These are phyloP conservation scores for Coelastrella sp. DNA, from an alignment of 139 green algal species.

Conservation along the genomic window DNA sequence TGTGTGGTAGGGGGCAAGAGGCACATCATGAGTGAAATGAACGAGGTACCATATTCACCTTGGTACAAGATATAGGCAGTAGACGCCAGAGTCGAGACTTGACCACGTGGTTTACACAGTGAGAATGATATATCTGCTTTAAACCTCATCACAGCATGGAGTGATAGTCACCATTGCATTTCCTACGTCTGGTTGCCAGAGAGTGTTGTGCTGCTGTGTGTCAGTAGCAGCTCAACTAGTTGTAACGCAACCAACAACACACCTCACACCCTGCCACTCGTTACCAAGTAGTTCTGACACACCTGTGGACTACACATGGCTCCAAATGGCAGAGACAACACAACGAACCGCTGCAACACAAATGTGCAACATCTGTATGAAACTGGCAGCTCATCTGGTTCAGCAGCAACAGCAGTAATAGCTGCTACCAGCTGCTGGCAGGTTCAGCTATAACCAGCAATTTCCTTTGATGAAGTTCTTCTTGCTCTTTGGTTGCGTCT, in stretches of 20 bases:
- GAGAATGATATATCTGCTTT: neutral
- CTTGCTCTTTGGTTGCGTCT: neutral
- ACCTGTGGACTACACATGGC: conserved; percentile 5
- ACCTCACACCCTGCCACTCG: conserved; percentile 29
- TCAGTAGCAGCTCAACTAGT: conserved; percentile 46
- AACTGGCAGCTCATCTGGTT: no score
- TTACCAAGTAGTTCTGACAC: conserved; percentile 17
- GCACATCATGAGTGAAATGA: no score
- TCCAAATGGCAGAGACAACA: conserved; percentile 29
- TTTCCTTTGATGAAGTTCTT: neutral
- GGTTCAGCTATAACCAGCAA: neutral
- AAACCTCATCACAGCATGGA: no score
- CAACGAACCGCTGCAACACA: no score
- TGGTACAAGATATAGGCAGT: no score
- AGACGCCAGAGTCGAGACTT: no score
- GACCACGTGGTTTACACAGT: no score
- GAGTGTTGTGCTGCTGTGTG: conserved; percentile 45
- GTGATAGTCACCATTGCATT: no score
- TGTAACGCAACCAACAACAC: conserved; percentile 32
- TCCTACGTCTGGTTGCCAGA: conserved; percentile 38
- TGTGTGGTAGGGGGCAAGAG: no score
- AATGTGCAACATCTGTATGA: no score
- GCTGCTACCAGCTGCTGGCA: neutral
- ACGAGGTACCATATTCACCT: no score
- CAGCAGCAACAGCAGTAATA: no score